Conservation (phyloP, 208 protist genomes). For the Leptomonas pyrrhocoris region DNA sequence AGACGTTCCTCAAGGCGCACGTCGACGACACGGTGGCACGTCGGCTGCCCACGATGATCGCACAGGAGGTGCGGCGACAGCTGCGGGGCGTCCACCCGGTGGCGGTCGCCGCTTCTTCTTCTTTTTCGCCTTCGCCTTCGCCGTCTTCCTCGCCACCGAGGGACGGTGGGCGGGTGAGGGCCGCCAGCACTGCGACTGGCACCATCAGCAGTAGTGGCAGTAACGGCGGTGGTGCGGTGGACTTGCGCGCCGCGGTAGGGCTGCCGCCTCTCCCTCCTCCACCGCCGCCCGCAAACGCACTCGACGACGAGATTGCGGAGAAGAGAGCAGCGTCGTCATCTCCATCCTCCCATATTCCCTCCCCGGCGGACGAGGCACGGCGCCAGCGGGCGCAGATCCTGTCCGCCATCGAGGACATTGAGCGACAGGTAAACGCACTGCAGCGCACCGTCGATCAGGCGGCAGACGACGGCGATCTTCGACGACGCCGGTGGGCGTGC, state of each 20-base stretch:
- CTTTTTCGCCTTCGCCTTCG: too few relatives aligned
- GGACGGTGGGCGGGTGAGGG: too few relatives aligned
- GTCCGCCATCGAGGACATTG: constrained; percentile 49
- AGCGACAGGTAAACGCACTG: constrained; percentile 49
- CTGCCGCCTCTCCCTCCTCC: constrained; percentile 9
- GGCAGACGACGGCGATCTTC: constrained; percentile 32
- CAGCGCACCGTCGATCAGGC: constrained; percentile 56
- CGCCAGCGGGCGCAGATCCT: constrained; percentile 50
- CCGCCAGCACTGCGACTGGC: background rate
- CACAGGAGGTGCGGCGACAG: constrained; percentile 38
- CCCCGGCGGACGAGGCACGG: constrained; percentile 23
- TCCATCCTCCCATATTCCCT: background rate
- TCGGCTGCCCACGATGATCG: constrained; percentile 26
- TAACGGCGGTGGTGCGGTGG: background rate
- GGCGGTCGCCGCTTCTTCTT: too few relatives aligned
- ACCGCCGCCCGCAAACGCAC: background rate
- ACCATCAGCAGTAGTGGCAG: background rate
- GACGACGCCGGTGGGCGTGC: constrained; percentile 28
- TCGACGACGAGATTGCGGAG: background rate
- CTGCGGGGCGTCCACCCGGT: constrained; percentile 6
- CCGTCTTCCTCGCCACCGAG: too few relatives aligned
- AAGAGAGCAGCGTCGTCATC: background rate
- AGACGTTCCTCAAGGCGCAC: constrained; percentile 37
- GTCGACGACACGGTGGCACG: constrained; percentile 26
- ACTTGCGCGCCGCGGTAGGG: background rate